These are phyloP conservation scores for Solanum infundibuliforme DNA, from an alignment of 257 asterid species.

Conservation along the genomic window DNA sequence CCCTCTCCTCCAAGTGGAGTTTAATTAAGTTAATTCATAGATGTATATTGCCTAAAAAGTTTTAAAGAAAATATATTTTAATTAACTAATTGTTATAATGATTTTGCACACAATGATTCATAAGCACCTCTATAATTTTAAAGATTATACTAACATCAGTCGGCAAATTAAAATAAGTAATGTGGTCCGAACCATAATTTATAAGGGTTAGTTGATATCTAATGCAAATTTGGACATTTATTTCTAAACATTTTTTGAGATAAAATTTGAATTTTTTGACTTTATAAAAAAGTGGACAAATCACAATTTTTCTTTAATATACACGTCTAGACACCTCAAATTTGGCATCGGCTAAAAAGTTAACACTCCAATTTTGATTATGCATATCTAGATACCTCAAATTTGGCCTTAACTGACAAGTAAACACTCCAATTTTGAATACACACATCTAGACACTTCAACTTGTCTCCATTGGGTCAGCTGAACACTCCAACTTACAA, in stretches of 20 bases:
- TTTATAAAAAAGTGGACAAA: not conserved
- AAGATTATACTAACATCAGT: not conserved
- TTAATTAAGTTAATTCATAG: not conserved
- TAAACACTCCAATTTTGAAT: fast-evolving
- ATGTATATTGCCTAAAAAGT: not conserved
- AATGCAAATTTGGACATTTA: not conserved
- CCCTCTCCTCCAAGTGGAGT: not conserved
- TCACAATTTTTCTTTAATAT: too few species aligned
- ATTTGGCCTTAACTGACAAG: not conserved
- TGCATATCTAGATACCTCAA: not conserved
- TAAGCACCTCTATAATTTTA: not conserved
- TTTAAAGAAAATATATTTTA: not conserved
- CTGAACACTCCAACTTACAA: not conserved
- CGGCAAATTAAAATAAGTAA: not conserved
- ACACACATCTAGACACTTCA: not conserved
- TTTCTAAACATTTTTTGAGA: not conserved
- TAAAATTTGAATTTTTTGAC: not conserved
- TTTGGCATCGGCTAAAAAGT: fast-evolving
- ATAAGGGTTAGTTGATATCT: not conserved
- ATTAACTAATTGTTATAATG: not conserved
- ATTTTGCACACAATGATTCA: not conserved
- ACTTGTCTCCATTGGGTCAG: fast-evolving
- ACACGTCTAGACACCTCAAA: too few species aligned
- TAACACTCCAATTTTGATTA: too few species aligned
- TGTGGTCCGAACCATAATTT: not conserved